These are phyloP conservation scores for Neoarthrinium moseri DNA, from an alignment of 2,329 filamentous ascomycete genomes.

Conservation along the genomic window DNA sequence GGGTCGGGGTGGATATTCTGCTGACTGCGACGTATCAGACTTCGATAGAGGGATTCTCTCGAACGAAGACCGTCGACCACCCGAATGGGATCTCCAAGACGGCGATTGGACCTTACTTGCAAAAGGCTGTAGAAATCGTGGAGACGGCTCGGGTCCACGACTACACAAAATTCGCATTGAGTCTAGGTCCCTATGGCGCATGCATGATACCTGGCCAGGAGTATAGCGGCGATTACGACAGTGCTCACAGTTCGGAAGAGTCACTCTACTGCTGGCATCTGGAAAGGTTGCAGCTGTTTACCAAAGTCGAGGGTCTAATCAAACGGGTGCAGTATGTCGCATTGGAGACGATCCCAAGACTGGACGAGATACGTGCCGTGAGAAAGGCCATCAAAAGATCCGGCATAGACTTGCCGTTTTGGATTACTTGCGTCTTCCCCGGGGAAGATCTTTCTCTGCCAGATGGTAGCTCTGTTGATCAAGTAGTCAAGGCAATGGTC, in stretches of 20 bases:
- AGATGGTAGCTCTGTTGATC: conserved; percentile 48
- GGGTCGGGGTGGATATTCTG: conserved; percentile 59
- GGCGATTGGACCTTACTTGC: conserved; percentile 39
- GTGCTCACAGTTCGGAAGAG: conserved; percentile 38
- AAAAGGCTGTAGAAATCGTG: conserved; percentile 43
- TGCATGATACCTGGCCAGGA: conserved; percentile 65
- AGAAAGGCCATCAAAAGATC: conserved; percentile 33
- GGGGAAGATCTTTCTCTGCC: conserved; percentile 51
- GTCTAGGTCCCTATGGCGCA: conserved; percentile 66
- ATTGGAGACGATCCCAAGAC: conserved; percentile 65
- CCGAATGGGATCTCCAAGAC: conserved; percentile 41
- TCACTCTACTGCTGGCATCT: conserved; percentile 56
- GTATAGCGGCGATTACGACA: conserved; percentile 62
- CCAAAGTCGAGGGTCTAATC: conserved; percentile 32
- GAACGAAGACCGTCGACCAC: conserved; percentile 40
- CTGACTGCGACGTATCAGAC: conserved; percentile 69
- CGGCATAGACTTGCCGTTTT: conserved; percentile 41
- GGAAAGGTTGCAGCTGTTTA: conserved; percentile 52
- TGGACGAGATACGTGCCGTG: conserved; percentile 60
- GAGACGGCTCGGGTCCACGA: conserved; percentile 26
- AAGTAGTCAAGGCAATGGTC: conserved; percentile 35
- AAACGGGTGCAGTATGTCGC: conserved; percentile 53
- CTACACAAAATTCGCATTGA: conserved; percentile 48
- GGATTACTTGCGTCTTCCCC: conserved; percentile 65
- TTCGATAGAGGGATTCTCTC: conserved; percentile 54